phyloP scores from a whole-genome alignment of 2,329 filamentous ascomycete species.

The Dactylellina sp. region DNA sequence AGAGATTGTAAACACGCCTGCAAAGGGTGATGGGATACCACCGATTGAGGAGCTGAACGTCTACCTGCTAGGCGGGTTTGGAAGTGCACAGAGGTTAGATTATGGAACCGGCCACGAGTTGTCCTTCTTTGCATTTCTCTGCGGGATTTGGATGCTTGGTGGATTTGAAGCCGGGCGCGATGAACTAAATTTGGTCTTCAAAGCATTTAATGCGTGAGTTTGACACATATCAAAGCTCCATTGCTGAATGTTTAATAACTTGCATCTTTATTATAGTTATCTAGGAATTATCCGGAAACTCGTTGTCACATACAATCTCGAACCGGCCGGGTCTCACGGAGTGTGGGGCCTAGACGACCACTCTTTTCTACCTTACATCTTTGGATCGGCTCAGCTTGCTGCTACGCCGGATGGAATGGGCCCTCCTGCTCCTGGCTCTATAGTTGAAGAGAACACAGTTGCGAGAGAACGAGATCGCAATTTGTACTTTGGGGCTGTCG shows the following conservation, averaged over 20 bases:
- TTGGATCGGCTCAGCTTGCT: slow-evolving; percentile 86
- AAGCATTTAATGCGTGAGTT: slow-evolving; percentile 77
- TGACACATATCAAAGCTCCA: slow-evolving; percentile 8
- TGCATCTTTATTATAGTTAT: slow-evolving; percentile 69
- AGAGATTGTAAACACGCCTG: slow-evolving; percentile 63
- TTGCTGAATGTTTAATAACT: slow-evolving; percentile 4
- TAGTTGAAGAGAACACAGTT: slow-evolving; percentile 75
- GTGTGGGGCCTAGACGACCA: slow-evolving; percentile 99
- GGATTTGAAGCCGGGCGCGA: slow-evolving; percentile 73
- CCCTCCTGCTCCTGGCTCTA: slow-evolving; percentile 77
- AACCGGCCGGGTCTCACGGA: slow-evolving; percentile 94
- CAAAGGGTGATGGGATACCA: slow-evolving; percentile 61
- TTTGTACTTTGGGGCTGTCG: slow-evolving; percentile 94
- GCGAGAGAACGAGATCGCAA: slow-evolving; percentile 75
- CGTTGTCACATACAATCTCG: slow-evolving; percentile 90
- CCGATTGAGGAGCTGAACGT: slow-evolving; percentile 76
- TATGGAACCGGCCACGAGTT: slow-evolving; percentile 97
- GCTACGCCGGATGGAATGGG: slow-evolving; percentile 69
- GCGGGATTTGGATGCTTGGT: slow-evolving; percentile 88
- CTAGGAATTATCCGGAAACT: slow-evolving; percentile 82
- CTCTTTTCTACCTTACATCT: slow-evolving; percentile 91
- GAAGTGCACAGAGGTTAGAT: slow-evolving; percentile 87
- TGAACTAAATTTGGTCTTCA: slow-evolving; percentile 59
- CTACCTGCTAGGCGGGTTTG: slow-evolving; percentile 88
- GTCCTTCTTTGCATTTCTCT: slow-evolving; percentile 92